Evolutionary conservation across 176 grass and related monocot species (phyloP).

Genomic region (Eremochloa ophiuroides): DNA sequence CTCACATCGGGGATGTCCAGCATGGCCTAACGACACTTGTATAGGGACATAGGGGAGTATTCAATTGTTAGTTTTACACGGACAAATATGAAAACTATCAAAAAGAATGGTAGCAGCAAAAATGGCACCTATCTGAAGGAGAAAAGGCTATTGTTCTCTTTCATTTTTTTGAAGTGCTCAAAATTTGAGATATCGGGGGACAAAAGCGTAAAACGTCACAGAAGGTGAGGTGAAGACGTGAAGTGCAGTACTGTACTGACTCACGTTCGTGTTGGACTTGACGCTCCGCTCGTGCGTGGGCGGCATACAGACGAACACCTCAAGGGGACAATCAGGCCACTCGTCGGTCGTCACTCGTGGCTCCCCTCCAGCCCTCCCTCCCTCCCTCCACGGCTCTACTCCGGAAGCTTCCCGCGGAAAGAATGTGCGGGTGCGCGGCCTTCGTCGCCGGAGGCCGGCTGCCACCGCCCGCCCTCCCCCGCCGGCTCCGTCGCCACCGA

Average conservation of each 20-base stretch:
- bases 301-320: slow-evolving; percentile 22
- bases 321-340: slow-evolving; percentile 13
- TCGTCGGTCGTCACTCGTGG: slow-evolving; percentile 17
- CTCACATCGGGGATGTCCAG: too few relatives aligned
- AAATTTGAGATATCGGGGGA: background rate
- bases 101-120: too few relatives aligned
- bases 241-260: background rate
- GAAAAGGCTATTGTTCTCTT: too few relatives aligned
- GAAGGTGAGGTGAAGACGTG: background rate
- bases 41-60: too few relatives aligned
- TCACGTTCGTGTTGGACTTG: background rate
- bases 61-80: too few relatives aligned
- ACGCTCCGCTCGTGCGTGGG: background rate
- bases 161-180: too few relatives aligned
- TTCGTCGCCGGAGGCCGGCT: slow-evolving; percentile 9
- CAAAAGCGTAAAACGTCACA: background rate
- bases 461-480: background rate
- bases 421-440: slow-evolving; percentile 46
- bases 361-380: background rate
- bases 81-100: too few relatives aligned
- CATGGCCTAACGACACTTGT: too few relatives aligned
- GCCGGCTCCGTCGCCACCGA: slow-evolving; percentile 4
- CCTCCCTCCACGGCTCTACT: too few relatives aligned
- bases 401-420: slow-evolving; percentile 28
- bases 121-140: too few relatives aligned